A percentile compares a stretch with the other conserved stretches of the same genome.
Conservation (phyloP, 495 filamentous ascomycete genomes). For the Hypoxylon lienhwacheense region DNA sequence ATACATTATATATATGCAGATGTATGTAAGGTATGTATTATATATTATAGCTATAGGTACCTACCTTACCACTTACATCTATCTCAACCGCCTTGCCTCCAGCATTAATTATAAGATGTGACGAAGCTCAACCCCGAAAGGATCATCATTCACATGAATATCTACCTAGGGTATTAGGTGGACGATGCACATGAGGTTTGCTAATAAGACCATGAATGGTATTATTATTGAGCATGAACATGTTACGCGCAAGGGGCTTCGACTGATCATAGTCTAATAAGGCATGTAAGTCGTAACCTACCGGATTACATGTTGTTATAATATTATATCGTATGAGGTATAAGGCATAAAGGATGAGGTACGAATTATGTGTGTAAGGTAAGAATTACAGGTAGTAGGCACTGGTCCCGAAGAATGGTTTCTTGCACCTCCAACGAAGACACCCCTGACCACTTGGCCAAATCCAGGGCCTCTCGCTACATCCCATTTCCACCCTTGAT, state of each 20-base stretch:
- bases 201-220: neutral
- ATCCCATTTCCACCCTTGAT: no score
- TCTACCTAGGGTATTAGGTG: constrained; percentile 1
- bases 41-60: neutral
- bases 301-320: no score
- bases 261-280: no score
- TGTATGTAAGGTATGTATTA: neutral
- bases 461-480: no score
- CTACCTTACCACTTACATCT: neutral
- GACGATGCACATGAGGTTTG: constrained; percentile 12
- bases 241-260: constrained; percentile 20
- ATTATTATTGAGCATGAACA: constrained; percentile 1
- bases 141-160: constrained; percentile 27
- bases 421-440: constrained; percentile 22
- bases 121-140: constrained; percentile 25
- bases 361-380: no score
- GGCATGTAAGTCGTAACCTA: no score
- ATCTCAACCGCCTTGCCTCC: constrained; percentile 14
- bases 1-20: neutral
- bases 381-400: no score
- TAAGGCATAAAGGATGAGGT: no score
- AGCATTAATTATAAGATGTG: constrained; percentile 23
- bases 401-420: constrained; percentile 31
- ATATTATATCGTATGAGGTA: no score
- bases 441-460: constrained; percentile 21